Evolutionary conservation across 805 yeast species (phyloP), one percentile per base, ranked within the genome.

Genomic region (Pichia paraexigua): DNA sequence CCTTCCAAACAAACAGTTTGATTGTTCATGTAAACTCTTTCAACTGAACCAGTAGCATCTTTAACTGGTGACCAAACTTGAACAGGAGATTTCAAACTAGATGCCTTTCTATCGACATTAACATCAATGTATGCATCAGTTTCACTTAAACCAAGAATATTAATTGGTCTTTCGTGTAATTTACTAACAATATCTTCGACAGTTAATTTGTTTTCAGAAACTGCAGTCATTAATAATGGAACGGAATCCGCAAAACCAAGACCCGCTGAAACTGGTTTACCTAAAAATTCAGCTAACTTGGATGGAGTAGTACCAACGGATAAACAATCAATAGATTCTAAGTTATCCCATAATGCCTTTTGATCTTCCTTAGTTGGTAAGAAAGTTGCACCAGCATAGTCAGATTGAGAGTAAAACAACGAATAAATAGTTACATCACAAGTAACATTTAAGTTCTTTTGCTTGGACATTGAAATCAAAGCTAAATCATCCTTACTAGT

Each of bases 1-100:
- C 96, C 96, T 66, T 92, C 97, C 58, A 90, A 76, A 58, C 89
- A 86, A 49, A 85, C 87, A 50, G 96, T 86, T 66, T 84, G 83
- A 52, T 82, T 85, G 56, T 83, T 80, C 67, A 87, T 73, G 58
- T 83, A 77, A 47, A 92, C 97, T 69, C 97, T 81, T 69, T 90
- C 96, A 63, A 92, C 85, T 63, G 89, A 83, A 56, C 97, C 97
- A 54, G 73, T 77, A 48, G 73, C 71, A 56, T 76, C 77, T 52
- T 71, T 72, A 55, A 82, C 78, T 55, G 84, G 84, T 50, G 84
- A 75, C 79, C 82, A 78, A 41, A 69, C 58, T 10, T 74, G 63
- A 13, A 75, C 64, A 42, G 71, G 66, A 45, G 65, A 56, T 57
- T 70, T 71, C 53, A 72, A 60, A 12, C 78, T 69, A n/a, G 72